Evolutionary conservation across 192 early-diverging fungal species (phyloP).

Genomic region (Backusella macrospora): DNA sequence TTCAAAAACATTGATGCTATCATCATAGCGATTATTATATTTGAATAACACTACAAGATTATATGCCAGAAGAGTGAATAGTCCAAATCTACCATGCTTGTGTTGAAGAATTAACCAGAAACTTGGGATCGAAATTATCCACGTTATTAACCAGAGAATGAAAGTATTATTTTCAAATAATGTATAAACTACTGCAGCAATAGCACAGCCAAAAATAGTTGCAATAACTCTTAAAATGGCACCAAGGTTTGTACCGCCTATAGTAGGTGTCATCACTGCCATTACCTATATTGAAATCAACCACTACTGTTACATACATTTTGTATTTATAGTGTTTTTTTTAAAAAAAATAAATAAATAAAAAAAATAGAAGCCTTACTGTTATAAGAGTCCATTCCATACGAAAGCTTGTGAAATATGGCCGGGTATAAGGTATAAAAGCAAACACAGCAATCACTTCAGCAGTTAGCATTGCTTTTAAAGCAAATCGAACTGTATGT

Average conservation of each 20-base stretch:
- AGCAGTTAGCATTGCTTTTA: constrained; percentile 67
- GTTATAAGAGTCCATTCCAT: constrained; percentile 78
- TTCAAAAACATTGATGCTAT: constrained; percentile 43
- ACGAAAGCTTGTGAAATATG: constrained; percentile 57
- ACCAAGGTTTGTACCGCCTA: constrained; percentile 73
- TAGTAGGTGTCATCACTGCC: constrained; percentile 80
- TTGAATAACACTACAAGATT: constrained; percentile 76
- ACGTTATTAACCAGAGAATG: constrained; percentile 47
- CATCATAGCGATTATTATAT: constrained; percentile 65
- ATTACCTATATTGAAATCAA: constrained; percentile 34
- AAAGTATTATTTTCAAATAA: constrained; percentile 45
- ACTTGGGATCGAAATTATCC: constrained; percentile 64
- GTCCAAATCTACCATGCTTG: constrained; percentile 68
- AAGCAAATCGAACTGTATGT: constrained; percentile 68
- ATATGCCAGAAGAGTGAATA: constrained; percentile 73
- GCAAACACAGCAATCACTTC: constrained; percentile 62
- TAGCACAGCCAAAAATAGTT: constrained; percentile 66
- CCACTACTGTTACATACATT: neutral
- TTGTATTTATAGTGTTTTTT: too few species aligned
- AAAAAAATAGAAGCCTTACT: constrained; percentile 12
- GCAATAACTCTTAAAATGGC: constrained; percentile 70
- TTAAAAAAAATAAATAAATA: too few species aligned
- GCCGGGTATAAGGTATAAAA: constrained; percentile 57
- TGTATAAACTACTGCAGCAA: constrained; percentile 60
- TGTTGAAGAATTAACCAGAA: constrained; percentile 65